Base-by-base conservation (phyloP, 306 rosid species). In the Pterocarpus santalinus region DNA sequence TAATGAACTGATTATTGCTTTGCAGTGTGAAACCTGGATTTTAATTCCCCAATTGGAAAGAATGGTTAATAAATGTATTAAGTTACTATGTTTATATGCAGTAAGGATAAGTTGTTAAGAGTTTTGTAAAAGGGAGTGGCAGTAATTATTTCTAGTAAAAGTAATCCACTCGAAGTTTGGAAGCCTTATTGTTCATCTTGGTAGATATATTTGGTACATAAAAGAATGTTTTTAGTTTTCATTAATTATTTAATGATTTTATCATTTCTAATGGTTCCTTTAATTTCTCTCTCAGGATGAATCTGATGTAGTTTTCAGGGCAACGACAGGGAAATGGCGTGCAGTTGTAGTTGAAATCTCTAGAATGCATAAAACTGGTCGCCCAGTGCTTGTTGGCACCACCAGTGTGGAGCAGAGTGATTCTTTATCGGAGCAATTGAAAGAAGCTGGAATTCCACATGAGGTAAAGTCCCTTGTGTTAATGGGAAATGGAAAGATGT, bases 371-470 rank as follows among this genome's bases (percentile, higher is more conserved):
- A 95, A 95, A 86, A 91, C 94, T 32, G 97, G 98, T 55, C 88
- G 97, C 71, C 96, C 99, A 15, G 98, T 95, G 81, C 99, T 95
- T 87, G 99, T 95, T 71, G 98, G 99, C 84, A 95, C 99, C 43
- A 95, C 99, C 55, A 95, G 99, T 80, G 98, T 95, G 77, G 99
- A 95, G 82, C 98, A 93, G 86, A 95, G 99, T 69, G 99, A 95
- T 88, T 84, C 97, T 55, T 88, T 95, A 80, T 87, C 99, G 5
- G 88, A 89, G 79, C 92, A 89, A 81, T 88, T 95, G 88, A 88
- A 87, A 85, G 99, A 93, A 89, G 93, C 87, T 78, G 96, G 93
- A 75, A 90, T 95, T 78, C 92, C 89, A 1, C 99, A 95, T 60
- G 95, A 95, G 97, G 99, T 95, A 79, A 75, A 82, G 43, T 79